phyloP scores from a whole-genome alignment of 2,329 filamentous ascomycete genomes.

The Colletotrichum chlorophyti region DNA sequence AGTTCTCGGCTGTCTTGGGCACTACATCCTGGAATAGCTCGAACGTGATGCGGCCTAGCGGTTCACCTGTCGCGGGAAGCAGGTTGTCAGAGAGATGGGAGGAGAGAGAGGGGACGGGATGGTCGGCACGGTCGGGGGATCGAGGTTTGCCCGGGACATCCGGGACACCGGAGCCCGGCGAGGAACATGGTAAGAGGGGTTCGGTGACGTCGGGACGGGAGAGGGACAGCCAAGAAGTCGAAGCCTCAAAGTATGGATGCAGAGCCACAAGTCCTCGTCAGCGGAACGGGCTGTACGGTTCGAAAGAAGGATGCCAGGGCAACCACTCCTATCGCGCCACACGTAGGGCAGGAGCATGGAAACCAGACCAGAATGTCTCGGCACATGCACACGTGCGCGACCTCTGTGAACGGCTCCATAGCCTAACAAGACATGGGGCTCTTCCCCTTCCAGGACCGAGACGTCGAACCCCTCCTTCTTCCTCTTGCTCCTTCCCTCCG shows the following conservation, averaged over 20 bases:
- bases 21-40: slow-evolving; percentile 87
- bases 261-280: not conserved
- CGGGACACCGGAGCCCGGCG: too few species aligned
- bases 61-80: slow-evolving; percentile 78
- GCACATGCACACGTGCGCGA: slow-evolving; percentile 1
- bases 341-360: not conserved
- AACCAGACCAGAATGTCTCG: not conserved
- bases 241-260: not conserved
- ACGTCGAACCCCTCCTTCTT: not conserved
- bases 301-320: not conserved
- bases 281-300: not conserved
- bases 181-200: too few species aligned
- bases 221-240: not conserved
- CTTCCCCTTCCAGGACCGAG: not conserved
- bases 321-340: not conserved
- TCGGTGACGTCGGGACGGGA: too few species aligned
- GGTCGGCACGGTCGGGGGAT: too few species aligned
- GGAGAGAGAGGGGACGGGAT: not conserved
- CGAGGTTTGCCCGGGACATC: too few species aligned
- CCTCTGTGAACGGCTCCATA: not conserved
- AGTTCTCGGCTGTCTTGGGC: slow-evolving; percentile 93
- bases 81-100: not conserved
- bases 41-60: slow-evolving; percentile 86
- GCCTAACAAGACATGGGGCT: not conserved
- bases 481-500: not conserved